phyloP scores from a whole-genome alignment of 2,329 filamentous ascomycete genomes.

The Capronia epimyces region DNA sequence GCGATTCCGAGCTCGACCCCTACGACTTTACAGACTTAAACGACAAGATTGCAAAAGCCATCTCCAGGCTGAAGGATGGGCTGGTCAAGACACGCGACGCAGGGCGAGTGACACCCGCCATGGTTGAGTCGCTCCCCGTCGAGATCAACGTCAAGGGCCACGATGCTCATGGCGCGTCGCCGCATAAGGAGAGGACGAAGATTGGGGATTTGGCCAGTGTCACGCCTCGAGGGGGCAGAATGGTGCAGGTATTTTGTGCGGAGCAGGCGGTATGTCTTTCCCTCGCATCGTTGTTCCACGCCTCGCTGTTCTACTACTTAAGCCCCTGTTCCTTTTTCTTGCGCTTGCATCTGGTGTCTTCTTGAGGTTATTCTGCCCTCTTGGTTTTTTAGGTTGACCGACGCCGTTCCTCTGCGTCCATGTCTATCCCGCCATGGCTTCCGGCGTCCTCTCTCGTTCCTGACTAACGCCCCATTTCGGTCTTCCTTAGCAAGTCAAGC shows the following conservation, averaged over 20 bases:
- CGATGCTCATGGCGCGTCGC: slow-evolving; percentile 35
- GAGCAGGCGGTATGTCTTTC: slow-evolving; percentile 54
- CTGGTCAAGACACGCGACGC: slow-evolving; percentile 58
- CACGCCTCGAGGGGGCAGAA: slow-evolving; percentile 57
- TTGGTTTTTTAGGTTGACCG: too few species aligned
- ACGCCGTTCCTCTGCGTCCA: too few species aligned
- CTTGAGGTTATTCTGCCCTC: not conserved
- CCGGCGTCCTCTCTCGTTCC: not conserved
- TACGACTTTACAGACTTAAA: slow-evolving; percentile 58
- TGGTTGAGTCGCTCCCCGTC: slow-evolving; percentile 58
- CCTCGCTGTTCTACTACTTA: not conserved
- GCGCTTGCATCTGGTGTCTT: not conserved
- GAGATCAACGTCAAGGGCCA: slow-evolving; percentile 52
- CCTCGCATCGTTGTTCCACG: not conserved
- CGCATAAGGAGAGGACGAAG: slow-evolving; percentile 40
- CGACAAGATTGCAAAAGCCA: slow-evolving; percentile 49
- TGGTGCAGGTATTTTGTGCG: slow-evolving; percentile 57
- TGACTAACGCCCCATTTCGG: not conserved
- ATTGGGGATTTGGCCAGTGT: slow-evolving; percentile 63
- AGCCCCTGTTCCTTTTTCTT: not conserved
- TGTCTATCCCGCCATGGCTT: too few species aligned
- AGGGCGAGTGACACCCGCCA: slow-evolving; percentile 57
- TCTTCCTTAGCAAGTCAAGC: slow-evolving; percentile 40
- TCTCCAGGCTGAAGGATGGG: slow-evolving; percentile 56
- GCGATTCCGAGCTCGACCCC: slow-evolving; percentile 45